These are phyloP conservation scores for Pythium biforme DNA, from an alignment of 352 stramenopile species.

Conservation along the genomic window DNA sequence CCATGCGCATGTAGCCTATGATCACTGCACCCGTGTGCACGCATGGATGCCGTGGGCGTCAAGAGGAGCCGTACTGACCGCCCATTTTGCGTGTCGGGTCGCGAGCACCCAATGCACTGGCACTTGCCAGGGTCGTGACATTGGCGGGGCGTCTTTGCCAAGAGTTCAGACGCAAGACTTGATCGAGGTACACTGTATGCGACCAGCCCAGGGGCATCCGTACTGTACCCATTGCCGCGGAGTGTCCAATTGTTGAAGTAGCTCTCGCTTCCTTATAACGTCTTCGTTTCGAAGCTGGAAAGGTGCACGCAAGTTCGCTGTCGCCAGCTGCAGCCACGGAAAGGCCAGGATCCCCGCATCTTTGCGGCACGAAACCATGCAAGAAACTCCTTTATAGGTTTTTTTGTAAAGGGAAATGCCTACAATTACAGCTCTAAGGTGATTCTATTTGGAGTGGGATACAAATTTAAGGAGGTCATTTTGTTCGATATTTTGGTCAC, in stretches of 20 bases:
- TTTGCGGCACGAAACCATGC: not conserved
- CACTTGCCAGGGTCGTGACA: not conserved
- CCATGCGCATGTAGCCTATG: not conserved
- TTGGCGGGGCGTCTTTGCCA: not conserved
- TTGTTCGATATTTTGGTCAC: slow-evolving; percentile 8
- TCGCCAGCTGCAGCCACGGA: slow-evolving; percentile 17
- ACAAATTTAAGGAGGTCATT: not conserved
- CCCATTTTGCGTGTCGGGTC: not conserved
- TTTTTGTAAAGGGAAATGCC: not conserved
- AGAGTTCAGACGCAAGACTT: not conserved
- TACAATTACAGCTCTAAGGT: not conserved
- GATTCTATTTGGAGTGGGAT: not conserved
- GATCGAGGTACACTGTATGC: not conserved
- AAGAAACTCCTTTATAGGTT: slow-evolving; percentile 10
- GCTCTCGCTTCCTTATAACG: slow-evolving; percentile 9
- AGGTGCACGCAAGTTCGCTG: slow-evolving; percentile 24
- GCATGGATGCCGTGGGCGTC: not conserved
- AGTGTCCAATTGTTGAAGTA: slow-evolving; percentile 16
- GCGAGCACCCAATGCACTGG: not conserved
- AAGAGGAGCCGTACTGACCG: not conserved
- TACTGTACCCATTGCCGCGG: slow-evolving; percentile 7
- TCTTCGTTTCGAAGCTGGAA: slow-evolving; percentile 16
- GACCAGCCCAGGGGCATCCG: not conserved
- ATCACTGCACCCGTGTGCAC: not conserved
- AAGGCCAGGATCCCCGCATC: slow-evolving; percentile 5